Evolutionary conservation across 495 filamentous ascomycete genomes (phyloP), one percentile per base, ranked within the genome.

Genomic region (Paragyromitra xinjiangensis): DNA sequence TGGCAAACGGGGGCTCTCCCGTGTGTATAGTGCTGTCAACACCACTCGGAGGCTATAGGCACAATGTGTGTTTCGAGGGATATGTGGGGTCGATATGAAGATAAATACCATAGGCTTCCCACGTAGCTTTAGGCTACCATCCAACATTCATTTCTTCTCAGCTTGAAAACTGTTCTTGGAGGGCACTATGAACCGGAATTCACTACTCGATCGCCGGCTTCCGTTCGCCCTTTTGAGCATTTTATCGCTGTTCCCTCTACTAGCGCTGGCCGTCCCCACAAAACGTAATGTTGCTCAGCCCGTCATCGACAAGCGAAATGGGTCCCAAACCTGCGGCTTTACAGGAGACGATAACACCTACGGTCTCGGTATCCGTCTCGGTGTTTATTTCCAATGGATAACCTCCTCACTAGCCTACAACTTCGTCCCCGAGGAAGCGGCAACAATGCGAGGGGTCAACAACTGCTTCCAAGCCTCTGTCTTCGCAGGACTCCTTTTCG

Each of bases 301-400:
- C 9, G 7, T 48, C 61, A 22, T 58, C 8, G 39, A 39, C n/a
- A 58, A 73, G 29, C 66, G 56, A 14, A 3, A 16, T 4, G 29
- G 19, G 8, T 2, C 42, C 12, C 42, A 65, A 45, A 8, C 11
- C 5, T 83, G 82, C 59, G 78, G 71, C n/a, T 84, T 84, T 64
- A 1, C 7, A 3, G 84, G 84, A 12, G 80, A 84, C 26, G 39
- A 78, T 5, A 84, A 85, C 42, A 76, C 84, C 11, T 85, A 82
- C 34, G 84, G 84, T 0, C 76, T 84, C 45, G 84, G 84, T 3
- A 84, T 85, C 11, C 83, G 84, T 9, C 77, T 85, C 8, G 84
- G 84, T 37, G 82, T 85, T 63, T 85, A 85, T 62, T 66, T 84
- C 0, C 84, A 85, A 68, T 81, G 77, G 56, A 45, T 84, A 6